Evolutionary conservation across 148 eudicot species (phyloP), one percentile per base, ranked within the genome.

Genomic region (Nepenthes mirabilis): DNA sequence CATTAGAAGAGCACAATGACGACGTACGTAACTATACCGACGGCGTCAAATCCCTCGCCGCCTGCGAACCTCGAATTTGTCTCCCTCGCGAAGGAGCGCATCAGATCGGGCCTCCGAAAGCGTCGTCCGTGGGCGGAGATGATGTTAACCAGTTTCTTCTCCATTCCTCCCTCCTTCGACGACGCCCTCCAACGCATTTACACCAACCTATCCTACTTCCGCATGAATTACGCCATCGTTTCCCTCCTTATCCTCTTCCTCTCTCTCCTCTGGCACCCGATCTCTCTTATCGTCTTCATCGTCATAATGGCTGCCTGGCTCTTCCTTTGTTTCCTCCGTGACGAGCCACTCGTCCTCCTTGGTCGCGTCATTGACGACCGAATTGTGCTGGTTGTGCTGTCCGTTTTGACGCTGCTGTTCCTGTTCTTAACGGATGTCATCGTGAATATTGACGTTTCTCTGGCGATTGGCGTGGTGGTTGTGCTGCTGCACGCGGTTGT

Each of bases 11-110:
- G 23, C 23, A 23, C 10, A 59, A 77, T 70, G 85, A 81, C 90
- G 14, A 79, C 74, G 34, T 84, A 84, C 64, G 90, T 86, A 52
- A 84, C 90, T 5, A 81, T 84, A 11, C 81, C 81, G 3, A 75
- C 84, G 6, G 55, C 68, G 33, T 33, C 55, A 13, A 64, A 43
- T 8, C 71, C 72, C 2, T 36, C 70, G 14, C 34, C 67, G 11
- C 37, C 70, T 11, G 35, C 67, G 9, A 58, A 55, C 55, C 62
- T 63, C 60, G 60, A 72, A 2, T 59, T 66, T 60, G 32, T 83
- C 45, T 56, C 84, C 1, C 76, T 65, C 37, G 70, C 84, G 43
- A 73, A 72, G 8, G 60, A 60, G 43, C 63, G 68, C 7, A 59
- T 82, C 57, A 49, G 47, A 58, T 56, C 81, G 2, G 70, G 72